Percentiles rank a stretch among this genome's conserved stretches.
Evolutionary conservation across 345 rosid genomes (phyloP).

Genomic region (Schrenkiella parvula): DNA sequence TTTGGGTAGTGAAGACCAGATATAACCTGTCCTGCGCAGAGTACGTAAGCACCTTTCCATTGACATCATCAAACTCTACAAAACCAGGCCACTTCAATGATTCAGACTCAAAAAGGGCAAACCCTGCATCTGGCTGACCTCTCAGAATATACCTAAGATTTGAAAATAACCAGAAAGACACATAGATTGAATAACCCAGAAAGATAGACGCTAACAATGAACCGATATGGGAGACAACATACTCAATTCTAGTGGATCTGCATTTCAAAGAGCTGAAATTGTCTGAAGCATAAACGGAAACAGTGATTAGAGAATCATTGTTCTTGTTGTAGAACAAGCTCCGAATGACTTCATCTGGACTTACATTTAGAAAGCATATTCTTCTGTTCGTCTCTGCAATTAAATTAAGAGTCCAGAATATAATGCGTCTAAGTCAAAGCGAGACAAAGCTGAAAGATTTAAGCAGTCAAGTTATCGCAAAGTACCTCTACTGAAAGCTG

Average conservation of each 20-base stretch:
- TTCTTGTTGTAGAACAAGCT: conserved; percentile 92
- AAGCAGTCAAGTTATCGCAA: not conserved
- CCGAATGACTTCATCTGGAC: conserved; percentile 89
- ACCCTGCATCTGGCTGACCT: conserved; percentile 93
- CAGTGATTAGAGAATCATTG: conserved; percentile 95
- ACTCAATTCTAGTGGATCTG: conserved; percentile 96
- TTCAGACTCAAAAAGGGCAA: conserved; percentile 91
- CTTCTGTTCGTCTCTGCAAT: conserved; percentile 76
- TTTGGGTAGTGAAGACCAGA: not conserved
- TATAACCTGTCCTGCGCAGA: conserved; percentile 90
- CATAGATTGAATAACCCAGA: not conserved
- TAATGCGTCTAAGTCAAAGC: not conserved
- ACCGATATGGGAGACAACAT: conserved; percentile 14
- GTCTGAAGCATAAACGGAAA: conserved; percentile 91
- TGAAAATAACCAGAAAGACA: not conserved
- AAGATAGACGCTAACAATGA: not conserved
- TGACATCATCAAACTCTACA: conserved; percentile 99
- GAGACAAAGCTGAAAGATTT: not conserved
- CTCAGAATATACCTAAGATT: conserved; percentile 73
- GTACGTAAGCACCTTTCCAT: conserved; percentile 92
- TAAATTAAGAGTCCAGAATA: not conserved
- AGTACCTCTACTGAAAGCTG: conserved; percentile 91
- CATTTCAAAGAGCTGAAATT: conserved; percentile 95
- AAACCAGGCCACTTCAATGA: conserved; percentile 99
- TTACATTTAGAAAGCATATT: conserved; percentile 81